A percentile compares a stretch with the other conserved stretches of the same genome.
These are phyloP conservation scores for Zygnema circumcarinatum DNA, from an alignment of 139 green algal species.

Conservation along the genomic window DNA sequence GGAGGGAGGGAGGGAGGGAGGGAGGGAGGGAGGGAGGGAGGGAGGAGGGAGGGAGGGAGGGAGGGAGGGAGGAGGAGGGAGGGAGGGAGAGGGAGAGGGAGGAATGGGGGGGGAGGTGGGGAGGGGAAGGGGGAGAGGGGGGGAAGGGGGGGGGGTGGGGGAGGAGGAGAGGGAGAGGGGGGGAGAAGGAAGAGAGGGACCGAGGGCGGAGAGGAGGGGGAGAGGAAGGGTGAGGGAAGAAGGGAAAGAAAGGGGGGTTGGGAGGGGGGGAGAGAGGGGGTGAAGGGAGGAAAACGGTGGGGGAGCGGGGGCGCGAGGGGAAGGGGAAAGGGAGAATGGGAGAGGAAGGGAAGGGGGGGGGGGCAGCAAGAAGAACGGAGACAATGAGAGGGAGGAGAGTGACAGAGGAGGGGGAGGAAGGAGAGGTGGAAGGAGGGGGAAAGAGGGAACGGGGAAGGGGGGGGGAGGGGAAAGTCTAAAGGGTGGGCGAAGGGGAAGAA, in stretches of 20 bases:
- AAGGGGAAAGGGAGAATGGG: too few relatives aligned
- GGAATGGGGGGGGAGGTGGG: background rate
- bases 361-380: too few relatives aligned
- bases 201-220: background rate
- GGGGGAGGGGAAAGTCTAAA: too few relatives aligned
- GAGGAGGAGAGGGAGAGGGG: background rate
- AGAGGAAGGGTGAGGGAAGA: background rate
- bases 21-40: background rate
- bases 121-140: background rate
- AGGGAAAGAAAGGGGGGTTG: background rate
- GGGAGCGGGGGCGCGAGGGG: too few relatives aligned
- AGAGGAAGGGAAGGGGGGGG: too few relatives aligned
- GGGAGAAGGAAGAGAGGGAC: background rate
- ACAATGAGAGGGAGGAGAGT: too few relatives aligned
- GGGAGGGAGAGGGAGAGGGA: background rate
- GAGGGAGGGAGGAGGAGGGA: background rate
- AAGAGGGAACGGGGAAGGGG: too few relatives aligned
- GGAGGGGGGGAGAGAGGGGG: constrained; percentile 11
- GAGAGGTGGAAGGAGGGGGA: too few relatives aligned
- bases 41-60: background rate
- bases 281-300: too few relatives aligned
- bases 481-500: background rate
- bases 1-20: background rate
- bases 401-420: too few relatives aligned
- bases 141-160: background rate